Evolutionary conservation across 805 yeast species (phyloP).

Genomic region (Candida peoriensis): DNA sequence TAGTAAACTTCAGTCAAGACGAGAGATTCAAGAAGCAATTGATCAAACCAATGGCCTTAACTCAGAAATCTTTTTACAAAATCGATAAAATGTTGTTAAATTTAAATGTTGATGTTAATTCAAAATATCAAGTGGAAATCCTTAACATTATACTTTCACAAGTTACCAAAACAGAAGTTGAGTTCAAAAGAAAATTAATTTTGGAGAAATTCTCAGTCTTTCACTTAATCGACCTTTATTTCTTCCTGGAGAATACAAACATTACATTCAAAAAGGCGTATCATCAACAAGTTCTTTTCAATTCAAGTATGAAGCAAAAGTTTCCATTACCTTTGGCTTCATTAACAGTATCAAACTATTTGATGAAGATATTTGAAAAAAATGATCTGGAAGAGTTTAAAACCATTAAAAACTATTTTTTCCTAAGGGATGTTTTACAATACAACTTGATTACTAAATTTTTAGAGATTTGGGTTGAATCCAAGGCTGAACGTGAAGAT

Average conservation of each 20-base stretch:
- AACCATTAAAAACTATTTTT: constrained; percentile 34
- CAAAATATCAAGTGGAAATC: constrained; percentile 17
- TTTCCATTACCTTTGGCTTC: constrained; percentile 32
- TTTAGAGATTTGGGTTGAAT: constrained; percentile 59
- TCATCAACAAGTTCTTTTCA: constrained; percentile 62
- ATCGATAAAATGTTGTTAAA: constrained; percentile 12
- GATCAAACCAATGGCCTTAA: constrained; percentile 8
- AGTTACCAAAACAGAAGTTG: constrained; percentile 14
- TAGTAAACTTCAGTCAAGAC: constrained; percentile 36
- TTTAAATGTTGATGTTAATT: constrained; percentile 13
- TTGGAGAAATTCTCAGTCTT: constrained; percentile 41
- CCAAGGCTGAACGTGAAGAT: constrained; percentile 51
- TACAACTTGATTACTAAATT: constrained; percentile 53
- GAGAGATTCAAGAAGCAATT: constrained; percentile 14
- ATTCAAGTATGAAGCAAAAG: constrained; percentile 47
- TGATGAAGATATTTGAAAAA: constrained; percentile 20
- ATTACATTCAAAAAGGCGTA: constrained; percentile 56
- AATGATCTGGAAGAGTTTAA: constrained; percentile 26
- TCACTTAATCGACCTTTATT: constrained; percentile 47
- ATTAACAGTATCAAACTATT: constrained; percentile 19
- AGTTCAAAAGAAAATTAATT: constrained; percentile 28
- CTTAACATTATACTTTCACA: constrained; percentile 5
- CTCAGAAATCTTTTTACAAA: constrained; percentile 7
- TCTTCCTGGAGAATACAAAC: constrained; percentile 52
- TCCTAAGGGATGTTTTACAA: constrained; percentile 50